phyloP scores from a whole-genome alignment of 108 stramenopile genomes.

The Skeletonema menzelii region DNA sequence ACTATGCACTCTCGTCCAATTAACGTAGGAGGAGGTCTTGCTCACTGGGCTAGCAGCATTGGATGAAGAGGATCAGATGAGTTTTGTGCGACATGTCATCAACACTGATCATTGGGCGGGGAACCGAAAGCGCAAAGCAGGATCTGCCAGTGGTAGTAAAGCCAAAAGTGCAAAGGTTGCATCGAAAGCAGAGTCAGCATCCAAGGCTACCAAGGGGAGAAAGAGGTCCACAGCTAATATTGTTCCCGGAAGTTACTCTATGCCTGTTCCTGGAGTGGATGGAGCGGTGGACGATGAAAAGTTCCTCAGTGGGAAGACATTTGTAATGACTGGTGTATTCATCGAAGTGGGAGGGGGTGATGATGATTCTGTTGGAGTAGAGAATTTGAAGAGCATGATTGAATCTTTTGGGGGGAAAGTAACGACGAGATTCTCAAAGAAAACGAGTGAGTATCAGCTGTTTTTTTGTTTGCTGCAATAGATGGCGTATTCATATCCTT shows the following conservation, averaged over 20 bases:
- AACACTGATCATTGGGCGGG: conserved; percentile 50
- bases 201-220: neutral
- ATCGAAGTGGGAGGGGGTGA: conserved; percentile 54
- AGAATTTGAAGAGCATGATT: conserved; percentile 43
- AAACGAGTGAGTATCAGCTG: conserved; percentile 26
- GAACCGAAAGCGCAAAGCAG: conserved; percentile 25
- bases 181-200: neutral
- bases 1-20: too few species aligned
- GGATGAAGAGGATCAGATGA: conserved; percentile 19
- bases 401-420: conserved; percentile 44
- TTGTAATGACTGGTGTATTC: conserved; percentile 55
- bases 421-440: conserved; percentile 24
- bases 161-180: conserved; percentile 16
- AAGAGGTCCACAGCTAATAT: neutral
- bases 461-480: too few species aligned
- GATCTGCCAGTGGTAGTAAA: conserved; percentile 2
- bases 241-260: conserved; percentile 25
- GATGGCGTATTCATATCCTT: neutral
- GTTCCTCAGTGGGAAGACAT: conserved; percentile 23
- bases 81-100: conserved; percentile 37
- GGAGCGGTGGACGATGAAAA: conserved; percentile 27
- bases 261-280: conserved; percentile 44
- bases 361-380: conserved; percentile 34
- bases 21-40: conserved; percentile 37
- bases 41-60: conserved; percentile 46